phyloP scores from a whole-genome alignment of 352 stramenopile genomes.

The Phytophthora sansomeana region DNA sequence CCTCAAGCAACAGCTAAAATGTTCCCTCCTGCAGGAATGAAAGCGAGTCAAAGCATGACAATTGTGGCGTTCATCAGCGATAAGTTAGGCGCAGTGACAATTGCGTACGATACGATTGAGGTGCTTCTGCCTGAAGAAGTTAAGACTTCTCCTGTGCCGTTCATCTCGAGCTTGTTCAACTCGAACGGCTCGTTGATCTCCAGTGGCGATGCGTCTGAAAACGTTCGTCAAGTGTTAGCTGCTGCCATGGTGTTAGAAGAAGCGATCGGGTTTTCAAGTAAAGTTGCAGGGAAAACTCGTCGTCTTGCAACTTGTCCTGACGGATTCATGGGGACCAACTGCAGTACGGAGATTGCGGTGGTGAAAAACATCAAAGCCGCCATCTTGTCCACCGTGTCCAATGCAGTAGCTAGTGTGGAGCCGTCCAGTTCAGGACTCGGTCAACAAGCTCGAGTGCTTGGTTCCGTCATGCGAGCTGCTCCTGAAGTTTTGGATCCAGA shows the following conservation, averaged over 20 bases:
- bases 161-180: conserved; percentile 48
- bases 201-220: conserved; percentile 31
- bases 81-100: conserved; percentile 41
- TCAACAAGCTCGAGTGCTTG: conserved; percentile 59
- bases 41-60: conserved; percentile 47
- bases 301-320: conserved; percentile 31
- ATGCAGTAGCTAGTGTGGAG: conserved; percentile 39
- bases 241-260: conserved; percentile 57
- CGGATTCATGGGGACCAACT: conserved; percentile 55
- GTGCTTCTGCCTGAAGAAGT: conserved; percentile 47
- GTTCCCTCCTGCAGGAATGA: conserved; percentile 44
- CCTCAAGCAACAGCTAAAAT: conserved; percentile 48
- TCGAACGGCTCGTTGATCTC: conserved; percentile 11
- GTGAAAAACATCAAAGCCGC: conserved; percentile 49
- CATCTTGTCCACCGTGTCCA: conserved; percentile 56
- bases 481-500: conserved; percentile 42
- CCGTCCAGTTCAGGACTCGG: conserved; percentile 53
- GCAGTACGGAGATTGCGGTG: conserved; percentile 41
- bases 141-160: conserved; percentile 46
- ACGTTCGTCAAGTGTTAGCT: conserved; percentile 49
- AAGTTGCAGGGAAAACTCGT: conserved; percentile 11
- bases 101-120: conserved; percentile 48
- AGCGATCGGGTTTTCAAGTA: conserved; percentile 32
- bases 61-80: conserved; percentile 70
- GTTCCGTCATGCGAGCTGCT: conserved; percentile 51